These are phyloP conservation scores for Boletellus deceptivus DNA, from an alignment of 1,284 basidiomycete genomes.

Conservation along the genomic window DNA sequence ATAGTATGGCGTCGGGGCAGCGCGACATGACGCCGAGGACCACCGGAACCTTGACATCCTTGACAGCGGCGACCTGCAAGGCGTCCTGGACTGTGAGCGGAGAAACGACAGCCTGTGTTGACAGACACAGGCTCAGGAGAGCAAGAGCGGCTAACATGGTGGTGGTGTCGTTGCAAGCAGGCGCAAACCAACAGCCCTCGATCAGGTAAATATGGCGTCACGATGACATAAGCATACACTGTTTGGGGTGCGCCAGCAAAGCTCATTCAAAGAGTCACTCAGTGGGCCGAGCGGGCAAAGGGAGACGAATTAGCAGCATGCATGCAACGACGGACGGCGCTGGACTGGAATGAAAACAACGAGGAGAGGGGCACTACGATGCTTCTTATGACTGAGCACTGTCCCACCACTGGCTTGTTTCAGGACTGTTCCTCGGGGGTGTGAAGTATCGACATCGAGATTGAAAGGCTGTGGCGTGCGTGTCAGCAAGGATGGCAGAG, in stretches of 20 bases:
- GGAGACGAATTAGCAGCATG: conserved; percentile 10
- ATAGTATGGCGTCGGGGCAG: conserved; percentile 75
- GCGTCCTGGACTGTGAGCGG: conserved; percentile 30
- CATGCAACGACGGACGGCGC: conserved; percentile 15
- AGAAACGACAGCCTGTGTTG: conserved; percentile 15
- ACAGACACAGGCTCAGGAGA: conserved; percentile 15
- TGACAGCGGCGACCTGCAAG: conserved; percentile 15
- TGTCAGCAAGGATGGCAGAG: conserved; percentile 17
- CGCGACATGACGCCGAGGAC: conserved; percentile 74
- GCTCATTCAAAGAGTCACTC: conserved; percentile 3
- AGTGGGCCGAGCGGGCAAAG: neutral
- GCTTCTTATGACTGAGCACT: conserved; percentile 37
- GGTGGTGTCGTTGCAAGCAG: conserved; percentile 19
- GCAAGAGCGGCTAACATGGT: conserved; percentile 27
- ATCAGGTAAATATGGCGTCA: conserved; percentile 25
- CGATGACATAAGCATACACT: conserved; percentile 24
- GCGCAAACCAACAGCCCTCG: conserved; percentile 13
- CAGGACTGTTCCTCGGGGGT: conserved; percentile 60
- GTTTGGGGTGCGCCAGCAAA: neutral
- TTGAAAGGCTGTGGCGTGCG: conserved; percentile 61
- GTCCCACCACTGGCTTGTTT: conserved; percentile 74
- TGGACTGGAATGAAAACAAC: conserved; percentile 29
- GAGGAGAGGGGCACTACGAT: conserved; percentile 32
- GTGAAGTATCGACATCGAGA: conserved; percentile 81
- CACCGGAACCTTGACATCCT: conserved; percentile 52